Percentiles rank a stretch among this genome's conserved stretches.
phyloP scores from a whole-genome alignment of 2,329 filamentous ascomycete species.

The Hymenoscyphus fraxineus region DNA sequence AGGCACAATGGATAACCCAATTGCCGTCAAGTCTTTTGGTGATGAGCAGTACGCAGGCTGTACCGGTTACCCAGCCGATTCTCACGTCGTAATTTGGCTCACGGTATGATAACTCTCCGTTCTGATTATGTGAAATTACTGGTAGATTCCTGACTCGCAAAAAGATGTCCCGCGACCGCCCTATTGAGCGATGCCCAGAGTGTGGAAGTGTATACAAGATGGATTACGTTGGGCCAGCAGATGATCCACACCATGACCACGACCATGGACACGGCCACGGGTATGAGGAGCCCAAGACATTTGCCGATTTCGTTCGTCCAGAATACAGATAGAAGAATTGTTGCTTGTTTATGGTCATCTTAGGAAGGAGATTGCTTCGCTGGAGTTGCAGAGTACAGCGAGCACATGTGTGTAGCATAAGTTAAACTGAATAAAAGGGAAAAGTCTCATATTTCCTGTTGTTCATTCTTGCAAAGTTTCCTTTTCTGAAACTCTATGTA shows the following conservation, averaged over 20 bases:
- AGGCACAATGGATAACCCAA: conserved; percentile 88
- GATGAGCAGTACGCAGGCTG: conserved; percentile 97
- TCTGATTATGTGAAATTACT: conserved; percentile 2
- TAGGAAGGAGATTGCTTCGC: no score
- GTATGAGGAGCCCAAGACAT: conserved; percentile 88
- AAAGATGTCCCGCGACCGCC: conserved; percentile 82
- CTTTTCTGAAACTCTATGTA: not conserved
- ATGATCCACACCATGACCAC: conserved; percentile 56
- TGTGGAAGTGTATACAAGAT: conserved; percentile 97
- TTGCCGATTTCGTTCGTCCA: conserved; percentile 92
- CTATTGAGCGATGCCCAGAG: conserved; percentile 91
- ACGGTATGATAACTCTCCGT: conserved; percentile 56
- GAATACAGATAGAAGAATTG: conserved; percentile 70
- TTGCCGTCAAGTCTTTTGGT: conserved; percentile 84
- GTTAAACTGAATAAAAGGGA: not conserved
- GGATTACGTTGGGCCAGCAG: conserved; percentile 85
- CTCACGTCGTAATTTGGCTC: conserved; percentile 86
- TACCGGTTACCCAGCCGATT: conserved; percentile 90
- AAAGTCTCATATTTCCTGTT: conserved; percentile 2
- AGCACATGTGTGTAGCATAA: conserved; percentile 16
- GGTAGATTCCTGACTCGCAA: not conserved
- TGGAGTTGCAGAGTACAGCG: not conserved
- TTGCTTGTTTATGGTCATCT: conserved; percentile 5
- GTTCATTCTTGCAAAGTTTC: not conserved
- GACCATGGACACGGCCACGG: conserved; percentile 52